Conservation (phyloP, 768 basidiomycete genomes). For the Boletus reticulatus region DNA sequence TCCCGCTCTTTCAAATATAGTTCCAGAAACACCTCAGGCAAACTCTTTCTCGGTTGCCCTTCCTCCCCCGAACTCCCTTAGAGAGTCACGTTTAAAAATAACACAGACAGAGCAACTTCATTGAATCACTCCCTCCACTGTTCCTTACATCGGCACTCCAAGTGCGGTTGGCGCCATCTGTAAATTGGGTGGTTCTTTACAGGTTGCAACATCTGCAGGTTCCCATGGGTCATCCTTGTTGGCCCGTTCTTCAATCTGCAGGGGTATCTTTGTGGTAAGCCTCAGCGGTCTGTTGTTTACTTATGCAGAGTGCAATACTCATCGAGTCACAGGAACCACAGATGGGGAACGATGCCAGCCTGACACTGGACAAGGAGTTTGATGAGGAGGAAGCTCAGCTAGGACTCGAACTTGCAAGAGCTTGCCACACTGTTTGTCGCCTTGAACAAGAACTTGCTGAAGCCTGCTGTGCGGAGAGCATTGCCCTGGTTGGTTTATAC, state of each 20-base stretch:
- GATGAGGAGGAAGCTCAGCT: background rate
- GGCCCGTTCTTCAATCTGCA: background rate
- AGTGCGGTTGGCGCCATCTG: background rate
- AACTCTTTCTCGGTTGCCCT: too few species aligned
- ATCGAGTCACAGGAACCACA: too few species aligned
- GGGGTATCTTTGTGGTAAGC: too few species aligned
- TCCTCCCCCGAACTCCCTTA: too few species aligned
- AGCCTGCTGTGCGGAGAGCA: background rate
- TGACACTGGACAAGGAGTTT: background rate
- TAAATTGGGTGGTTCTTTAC: background rate
- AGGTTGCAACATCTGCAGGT: background rate
- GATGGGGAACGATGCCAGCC: too few species aligned
- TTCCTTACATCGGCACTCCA: background rate
- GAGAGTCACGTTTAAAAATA: too few species aligned
- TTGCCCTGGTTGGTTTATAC: background rate
- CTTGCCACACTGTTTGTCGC: background rate
- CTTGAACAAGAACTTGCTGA: constrained; percentile 1
- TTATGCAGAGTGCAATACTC: too few species aligned
- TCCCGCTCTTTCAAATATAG: too few species aligned
- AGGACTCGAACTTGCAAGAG: background rate
- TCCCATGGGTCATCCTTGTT: background rate
- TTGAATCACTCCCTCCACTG: background rate
- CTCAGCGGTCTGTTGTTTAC: too few species aligned
- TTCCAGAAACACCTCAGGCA: too few species aligned
- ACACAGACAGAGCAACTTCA: too few species aligned